A percentile compares a stretch with the other conserved stretches of the same genome.
Evolutionary conservation across 495 filamentous ascomycete genomes (phyloP).

Genomic region (Penicillium fimorum): DNA sequence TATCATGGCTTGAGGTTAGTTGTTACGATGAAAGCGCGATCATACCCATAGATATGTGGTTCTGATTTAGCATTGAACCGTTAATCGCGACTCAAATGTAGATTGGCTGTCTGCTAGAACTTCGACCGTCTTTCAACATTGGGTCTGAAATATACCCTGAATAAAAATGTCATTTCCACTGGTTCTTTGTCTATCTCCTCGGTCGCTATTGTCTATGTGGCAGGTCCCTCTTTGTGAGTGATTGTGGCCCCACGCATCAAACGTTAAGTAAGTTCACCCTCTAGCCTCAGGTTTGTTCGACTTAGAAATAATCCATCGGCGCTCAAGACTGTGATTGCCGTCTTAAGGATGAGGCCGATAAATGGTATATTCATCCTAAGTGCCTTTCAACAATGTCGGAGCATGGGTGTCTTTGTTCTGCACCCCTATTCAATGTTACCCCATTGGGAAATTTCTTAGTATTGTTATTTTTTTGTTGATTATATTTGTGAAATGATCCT

Average conservation of each 20-base stretch:
- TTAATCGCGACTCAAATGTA: conserved; percentile 12
- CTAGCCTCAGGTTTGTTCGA: neutral
- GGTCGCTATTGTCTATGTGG: neutral
- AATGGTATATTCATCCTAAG: neutral
- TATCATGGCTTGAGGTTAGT: neutral
- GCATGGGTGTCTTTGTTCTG: conserved; percentile 17
- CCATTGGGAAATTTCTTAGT: conserved; percentile 18
- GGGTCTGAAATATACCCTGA: conserved; percentile 24
- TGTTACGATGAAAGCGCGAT: neutral
- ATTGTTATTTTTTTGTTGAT: conserved; percentile 11
- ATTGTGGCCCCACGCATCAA: neutral
- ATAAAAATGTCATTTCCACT: conserved; percentile 18
- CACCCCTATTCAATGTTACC: conserved; percentile 27
- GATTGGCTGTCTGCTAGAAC: neutral
- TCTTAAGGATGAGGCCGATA: neutral
- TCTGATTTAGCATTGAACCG: conserved; percentile 9
- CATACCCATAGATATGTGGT: conserved; percentile 12
- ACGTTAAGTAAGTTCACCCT: neutral
- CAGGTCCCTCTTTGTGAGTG: neutral
- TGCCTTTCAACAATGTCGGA: conserved; percentile 23
- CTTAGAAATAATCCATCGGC: neutral
- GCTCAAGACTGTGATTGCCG: neutral
- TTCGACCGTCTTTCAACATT: conserved; percentile 2
- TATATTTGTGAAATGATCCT: neutral
- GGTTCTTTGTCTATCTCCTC: neutral